Evolutionary conservation across 805 yeast genomes (phyloP).

Genomic region (Nakazawaea molendinolei): DNA sequence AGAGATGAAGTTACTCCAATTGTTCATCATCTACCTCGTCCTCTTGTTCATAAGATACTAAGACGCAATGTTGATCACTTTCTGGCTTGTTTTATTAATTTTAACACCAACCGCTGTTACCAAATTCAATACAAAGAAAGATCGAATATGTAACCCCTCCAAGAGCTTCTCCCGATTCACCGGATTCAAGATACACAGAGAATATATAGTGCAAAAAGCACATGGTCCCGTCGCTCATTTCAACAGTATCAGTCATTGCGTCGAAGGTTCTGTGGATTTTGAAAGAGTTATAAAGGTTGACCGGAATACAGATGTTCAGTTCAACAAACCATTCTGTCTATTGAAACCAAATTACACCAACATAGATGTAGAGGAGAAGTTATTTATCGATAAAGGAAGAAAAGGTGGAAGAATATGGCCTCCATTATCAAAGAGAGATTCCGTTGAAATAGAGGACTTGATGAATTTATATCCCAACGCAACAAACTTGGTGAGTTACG

Average conservation of each 20-base stretch:
- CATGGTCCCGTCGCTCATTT: conserved; percentile 34
- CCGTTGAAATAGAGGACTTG: background rate
- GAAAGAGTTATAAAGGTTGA: conserved; percentile 29
- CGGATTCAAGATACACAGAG: conserved; percentile 50
- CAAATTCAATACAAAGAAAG: conserved; percentile 18
- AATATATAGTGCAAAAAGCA: conserved; percentile 33
- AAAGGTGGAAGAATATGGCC: background rate
- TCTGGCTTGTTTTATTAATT: too few species aligned
- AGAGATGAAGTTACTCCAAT: conserved; percentile 6
- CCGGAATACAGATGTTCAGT: conserved; percentile 34
- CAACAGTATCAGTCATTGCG: conserved; percentile 44
- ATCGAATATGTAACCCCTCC: conserved; percentile 29
- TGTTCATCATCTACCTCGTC: conserved; percentile 11
- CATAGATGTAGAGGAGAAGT: too few species aligned
- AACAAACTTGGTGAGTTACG: background rate
- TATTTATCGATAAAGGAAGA: conserved; percentile 1
- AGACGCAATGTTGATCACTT: background rate
- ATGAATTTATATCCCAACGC: background rate
- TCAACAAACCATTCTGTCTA: conserved; percentile 43
- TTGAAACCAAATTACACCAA: conserved; percentile 25
- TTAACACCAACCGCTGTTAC: conserved; percentile 1
- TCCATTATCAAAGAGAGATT: background rate
- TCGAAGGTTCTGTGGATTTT: conserved; percentile 40
- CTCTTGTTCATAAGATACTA: conserved; percentile 18
- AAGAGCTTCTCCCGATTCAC: conserved; percentile 45